These are phyloP conservation scores for Candida sithepensis DNA, from an alignment of 805 yeast species.

Conservation along the genomic window DNA sequence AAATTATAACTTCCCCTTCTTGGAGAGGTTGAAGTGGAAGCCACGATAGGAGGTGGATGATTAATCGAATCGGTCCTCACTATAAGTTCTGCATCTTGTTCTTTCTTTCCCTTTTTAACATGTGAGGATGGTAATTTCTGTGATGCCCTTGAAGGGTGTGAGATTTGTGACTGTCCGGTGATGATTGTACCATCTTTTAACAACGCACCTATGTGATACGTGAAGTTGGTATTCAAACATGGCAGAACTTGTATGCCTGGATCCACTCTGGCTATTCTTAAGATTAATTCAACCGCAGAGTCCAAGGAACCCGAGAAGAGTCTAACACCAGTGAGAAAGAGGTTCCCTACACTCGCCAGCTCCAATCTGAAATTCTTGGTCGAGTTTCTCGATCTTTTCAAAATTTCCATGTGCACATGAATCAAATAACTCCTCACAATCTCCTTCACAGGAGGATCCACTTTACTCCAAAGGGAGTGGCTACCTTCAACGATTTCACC, in stretches of 20 bases:
- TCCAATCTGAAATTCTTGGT: constrained; percentile 65
- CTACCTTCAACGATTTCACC: constrained; percentile 71
- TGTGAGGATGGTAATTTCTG: not conserved
- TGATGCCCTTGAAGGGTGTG: constrained; percentile 59
- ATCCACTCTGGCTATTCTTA: constrained; percentile 61
- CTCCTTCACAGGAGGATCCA: constrained; percentile 62
- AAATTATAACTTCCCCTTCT: not conserved
- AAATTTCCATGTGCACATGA: constrained; percentile 72
- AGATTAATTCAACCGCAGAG: constrained; percentile 72
- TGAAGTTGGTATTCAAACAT: constrained; percentile 78
- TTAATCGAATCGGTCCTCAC: constrained; percentile 16
- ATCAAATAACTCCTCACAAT: constrained; percentile 73
- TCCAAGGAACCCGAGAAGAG: constrained; percentile 81
- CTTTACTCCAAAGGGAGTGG: constrained; percentile 61
- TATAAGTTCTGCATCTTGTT: not conserved
- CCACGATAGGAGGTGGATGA: constrained; percentile 21
- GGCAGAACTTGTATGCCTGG: constrained; percentile 60
- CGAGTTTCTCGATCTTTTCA: constrained; percentile 58
- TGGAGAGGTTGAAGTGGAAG: constrained; percentile 17
- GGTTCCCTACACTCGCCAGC: constrained; percentile 80
- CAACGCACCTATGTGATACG: constrained; percentile 80
- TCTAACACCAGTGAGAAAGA: constrained; percentile 78
- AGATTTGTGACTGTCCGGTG: constrained; percentile 90
- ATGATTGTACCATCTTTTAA: constrained; percentile 67
- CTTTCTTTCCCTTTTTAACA: not conserved